Conservation (phyloP, 176 grass and related monocot genomes). For the Oryza punctata region DNA sequence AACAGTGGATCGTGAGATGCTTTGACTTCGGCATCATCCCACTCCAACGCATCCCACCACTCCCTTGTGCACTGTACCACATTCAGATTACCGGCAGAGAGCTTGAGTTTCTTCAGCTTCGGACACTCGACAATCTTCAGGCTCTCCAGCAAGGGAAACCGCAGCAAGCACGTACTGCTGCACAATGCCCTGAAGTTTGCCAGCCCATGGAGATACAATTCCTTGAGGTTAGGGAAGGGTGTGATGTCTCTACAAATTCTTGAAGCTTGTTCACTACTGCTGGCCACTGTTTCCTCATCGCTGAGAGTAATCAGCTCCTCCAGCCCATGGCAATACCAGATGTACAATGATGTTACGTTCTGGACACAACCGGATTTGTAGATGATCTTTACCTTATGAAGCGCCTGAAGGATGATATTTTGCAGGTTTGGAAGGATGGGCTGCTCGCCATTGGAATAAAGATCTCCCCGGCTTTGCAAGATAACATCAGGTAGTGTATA, state of each 20-base stretch:
- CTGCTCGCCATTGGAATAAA: constrained; percentile 34
- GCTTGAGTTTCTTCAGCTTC: constrained; percentile 60
- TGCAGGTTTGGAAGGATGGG: constrained; percentile 59
- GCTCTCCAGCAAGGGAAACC: constrained; percentile 58
- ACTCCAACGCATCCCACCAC: constrained; percentile 71
- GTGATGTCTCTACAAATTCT: constrained; percentile 23
- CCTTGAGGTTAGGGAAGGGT: constrained; percentile 81
- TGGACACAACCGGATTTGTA: constrained; percentile 59
- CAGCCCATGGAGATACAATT: constrained; percentile 61
- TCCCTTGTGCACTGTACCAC: constrained; percentile 58
- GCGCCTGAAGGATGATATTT: constrained; percentile 66
- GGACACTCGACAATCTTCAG: constrained; percentile 72
- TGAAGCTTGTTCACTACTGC: constrained; percentile 20
- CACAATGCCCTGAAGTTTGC: constrained; percentile 52
- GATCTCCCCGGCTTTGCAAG: constrained; percentile 18
- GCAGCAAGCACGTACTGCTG: constrained; percentile 45
- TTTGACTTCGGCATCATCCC: constrained; percentile 76
- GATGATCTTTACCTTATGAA: constrained; percentile 75
- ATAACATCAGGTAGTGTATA: constrained; percentile 26
- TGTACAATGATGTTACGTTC: constrained; percentile 58
- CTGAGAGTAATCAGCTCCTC: constrained; percentile 65
- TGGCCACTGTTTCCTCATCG: not conserved
- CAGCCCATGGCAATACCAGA: constrained; percentile 69
- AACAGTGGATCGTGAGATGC: constrained; percentile 53
- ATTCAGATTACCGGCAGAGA: constrained; percentile 46